Conservation (phyloP, 1,284 basidiomycete species). For the Tylopilus orsonianus region DNA sequence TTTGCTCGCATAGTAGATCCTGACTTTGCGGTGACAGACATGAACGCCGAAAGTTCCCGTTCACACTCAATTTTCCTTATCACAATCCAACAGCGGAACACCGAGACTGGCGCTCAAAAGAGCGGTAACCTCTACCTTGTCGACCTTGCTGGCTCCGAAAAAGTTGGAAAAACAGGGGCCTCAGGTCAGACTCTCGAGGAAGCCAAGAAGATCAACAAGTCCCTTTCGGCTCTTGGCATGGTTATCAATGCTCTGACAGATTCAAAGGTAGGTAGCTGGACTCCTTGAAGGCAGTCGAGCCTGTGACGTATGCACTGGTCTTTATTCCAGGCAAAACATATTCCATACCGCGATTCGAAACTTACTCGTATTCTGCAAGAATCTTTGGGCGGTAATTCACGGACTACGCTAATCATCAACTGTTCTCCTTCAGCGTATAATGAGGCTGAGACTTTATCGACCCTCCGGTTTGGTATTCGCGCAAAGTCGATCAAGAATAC, state of each 20-base stretch:
- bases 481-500: conserved; percentile 99
- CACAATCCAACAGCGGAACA: conserved; percentile 95
- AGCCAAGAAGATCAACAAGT: conserved; percentile 99
- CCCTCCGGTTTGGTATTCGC: conserved; percentile 97
- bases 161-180: conserved; percentile 99
- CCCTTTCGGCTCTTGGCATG: conserved; percentile 96
- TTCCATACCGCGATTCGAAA: conserved; percentile 99
- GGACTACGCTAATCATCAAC: conserved; percentile 99
- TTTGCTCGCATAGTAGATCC: neutral
- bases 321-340: conserved; percentile 80
- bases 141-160: conserved; percentile 98
- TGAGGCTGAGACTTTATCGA: conserved; percentile 95
- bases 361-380: conserved; percentile 99
- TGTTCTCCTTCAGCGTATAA: conserved; percentile 98
- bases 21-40: conserved; percentile 62
- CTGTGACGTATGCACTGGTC: conserved; percentile 7
- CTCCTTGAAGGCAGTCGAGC: conserved; percentile 1
- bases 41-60: conserved; percentile 99
- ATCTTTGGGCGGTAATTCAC: conserved; percentile 97
- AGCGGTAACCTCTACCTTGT: conserved; percentile 97
- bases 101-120: conserved; percentile 94
- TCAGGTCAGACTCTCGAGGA: conserved; percentile 99
- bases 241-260: conserved; percentile 99
- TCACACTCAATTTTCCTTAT: conserved; percentile 99
- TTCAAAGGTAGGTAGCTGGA: conserved; percentile 66